Evolutionary conservation across 2,329 filamentous ascomycete genomes (phyloP).

Genomic region (Cytospora mali): DNA sequence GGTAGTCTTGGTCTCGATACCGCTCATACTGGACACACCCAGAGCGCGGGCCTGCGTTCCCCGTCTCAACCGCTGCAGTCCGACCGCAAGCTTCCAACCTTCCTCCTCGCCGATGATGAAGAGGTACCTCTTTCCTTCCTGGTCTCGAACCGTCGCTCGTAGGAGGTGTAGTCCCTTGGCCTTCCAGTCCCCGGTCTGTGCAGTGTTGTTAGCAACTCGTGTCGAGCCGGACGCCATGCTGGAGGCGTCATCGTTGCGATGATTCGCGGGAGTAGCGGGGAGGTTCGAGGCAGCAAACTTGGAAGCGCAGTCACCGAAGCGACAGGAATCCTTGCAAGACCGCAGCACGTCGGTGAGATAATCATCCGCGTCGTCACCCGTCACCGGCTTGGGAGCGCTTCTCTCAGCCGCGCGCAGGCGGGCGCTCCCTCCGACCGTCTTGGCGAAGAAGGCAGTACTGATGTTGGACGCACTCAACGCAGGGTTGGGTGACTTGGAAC

Average conservation of each 20-base stretch:
- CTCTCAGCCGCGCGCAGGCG: slow-evolving; percentile 51
- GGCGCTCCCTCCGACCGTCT: slow-evolving; percentile 48
- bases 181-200: slow-evolving; percentile 56
- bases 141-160: slow-evolving; percentile 65
- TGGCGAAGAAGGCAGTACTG: slow-evolving; percentile 46
- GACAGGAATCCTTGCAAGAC: slow-evolving; percentile 66
- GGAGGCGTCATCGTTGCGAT: slow-evolving; percentile 26
- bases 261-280: slow-evolving; percentile 1
- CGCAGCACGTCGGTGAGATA: slow-evolving; percentile 64
- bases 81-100: slow-evolving; percentile 67
- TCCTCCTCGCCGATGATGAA: slow-evolving; percentile 68
- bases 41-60: slow-evolving; percentile 63
- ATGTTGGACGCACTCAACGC: slow-evolving; percentile 36
- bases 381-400: slow-evolving; percentile 54
- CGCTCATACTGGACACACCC: slow-evolving; percentile 59
- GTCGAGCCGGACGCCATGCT: slow-evolving; percentile 27
- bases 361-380: slow-evolving; percentile 67
- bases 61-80: slow-evolving; percentile 61
- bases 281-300: slow-evolving; percentile 37
- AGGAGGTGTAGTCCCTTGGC: slow-evolving; percentile 62
- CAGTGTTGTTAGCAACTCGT: slow-evolving; percentile 44
- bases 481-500: slow-evolving; percentile 40
- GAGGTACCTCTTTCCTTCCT: slow-evolving; percentile 67
- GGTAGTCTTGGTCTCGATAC: slow-evolving; percentile 55
- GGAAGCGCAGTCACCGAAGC: slow-evolving; percentile 53